A percentile compares a stretch with the other conserved stretches of the same genome.
Conservation (phyloP, 2,329 filamentous ascomycete genomes). For the Anthostomella pinea region DNA sequence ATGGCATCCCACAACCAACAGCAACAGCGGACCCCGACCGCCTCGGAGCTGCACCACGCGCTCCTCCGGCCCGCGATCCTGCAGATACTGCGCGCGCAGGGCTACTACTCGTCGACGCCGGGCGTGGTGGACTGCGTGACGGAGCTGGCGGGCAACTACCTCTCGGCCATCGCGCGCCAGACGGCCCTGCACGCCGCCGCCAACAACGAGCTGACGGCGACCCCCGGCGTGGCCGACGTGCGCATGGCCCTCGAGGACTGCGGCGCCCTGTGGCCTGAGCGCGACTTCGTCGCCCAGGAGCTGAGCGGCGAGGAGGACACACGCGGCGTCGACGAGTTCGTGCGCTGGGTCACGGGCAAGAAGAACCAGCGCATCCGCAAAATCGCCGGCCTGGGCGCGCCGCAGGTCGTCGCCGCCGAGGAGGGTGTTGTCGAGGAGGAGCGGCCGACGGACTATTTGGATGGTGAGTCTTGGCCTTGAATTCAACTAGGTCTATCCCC, state of each 20-base stretch:
- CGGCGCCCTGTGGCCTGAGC: conserved; percentile 69
- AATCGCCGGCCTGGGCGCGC: conserved; percentile 66
- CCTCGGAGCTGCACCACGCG: conserved; percentile 51
- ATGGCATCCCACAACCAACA: conserved; percentile 25
- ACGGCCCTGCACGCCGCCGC: conserved; percentile 70
- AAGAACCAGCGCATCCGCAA: conserved; percentile 77
- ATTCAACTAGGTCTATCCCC: too few relatives aligned
- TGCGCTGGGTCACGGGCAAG: conserved; percentile 73
- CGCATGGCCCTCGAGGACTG: conserved; percentile 81
- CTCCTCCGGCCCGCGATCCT: conserved; percentile 84
- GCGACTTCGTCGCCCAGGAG: conserved; percentile 65
- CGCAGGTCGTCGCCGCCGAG: conserved; percentile 34
- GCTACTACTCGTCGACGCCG: conserved; percentile 79
- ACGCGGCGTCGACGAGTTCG: conserved; percentile 72
- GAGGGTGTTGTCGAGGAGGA: conserved; percentile 50
- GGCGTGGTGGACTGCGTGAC: conserved; percentile 85
- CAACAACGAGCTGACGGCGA: conserved; percentile 61
- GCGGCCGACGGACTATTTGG: conserved; percentile 62
- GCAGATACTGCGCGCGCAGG: conserved; percentile 86
- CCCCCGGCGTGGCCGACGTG: conserved; percentile 71
- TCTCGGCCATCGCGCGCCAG: conserved; percentile 69
- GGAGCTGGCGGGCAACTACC: conserved; percentile 79
- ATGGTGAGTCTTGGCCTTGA: conserved; percentile 43
- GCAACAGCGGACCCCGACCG: conserved; percentile 11
- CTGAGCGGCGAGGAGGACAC: conserved; percentile 72